Evolutionary conservation across 2,329 filamentous ascomycete species (phyloP).

Genomic region (Colletotrichum kahawae): DNA sequence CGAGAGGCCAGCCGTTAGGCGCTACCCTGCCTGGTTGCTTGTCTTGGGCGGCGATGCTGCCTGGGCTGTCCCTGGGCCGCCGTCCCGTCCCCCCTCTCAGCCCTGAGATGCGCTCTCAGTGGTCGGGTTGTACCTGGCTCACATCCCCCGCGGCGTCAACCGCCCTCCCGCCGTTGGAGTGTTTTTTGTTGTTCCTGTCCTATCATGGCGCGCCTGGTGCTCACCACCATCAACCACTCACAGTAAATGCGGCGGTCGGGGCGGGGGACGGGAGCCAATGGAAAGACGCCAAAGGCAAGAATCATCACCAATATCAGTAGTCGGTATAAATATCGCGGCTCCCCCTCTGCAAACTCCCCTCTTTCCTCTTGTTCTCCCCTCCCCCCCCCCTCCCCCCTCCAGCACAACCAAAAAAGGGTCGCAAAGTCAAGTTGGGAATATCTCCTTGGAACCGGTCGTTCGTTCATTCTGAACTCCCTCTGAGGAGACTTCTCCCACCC

Average conservation of each 20-base stretch:
- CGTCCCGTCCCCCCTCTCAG: background rate
- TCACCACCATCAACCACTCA: background rate
- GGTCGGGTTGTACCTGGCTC: background rate
- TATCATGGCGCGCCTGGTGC: constrained; percentile 4
- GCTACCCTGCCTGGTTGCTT: background rate
- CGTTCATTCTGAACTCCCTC: constrained; percentile 40
- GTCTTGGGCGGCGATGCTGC: constrained; percentile 20
- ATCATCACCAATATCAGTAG: constrained; percentile 17
- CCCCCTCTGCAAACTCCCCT: constrained; percentile 29
- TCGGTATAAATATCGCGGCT: constrained; percentile 36
- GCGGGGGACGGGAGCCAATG: constrained; percentile 19
- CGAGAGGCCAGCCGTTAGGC: background rate
- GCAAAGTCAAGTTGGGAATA: constrained; percentile 60
- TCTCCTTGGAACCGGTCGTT: constrained; percentile 51
- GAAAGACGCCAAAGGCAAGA: background rate
- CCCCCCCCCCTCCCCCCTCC: constrained; percentile 59
- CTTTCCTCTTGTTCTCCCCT: constrained; percentile 46
- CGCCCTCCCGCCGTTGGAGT: background rate
- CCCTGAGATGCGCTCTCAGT: background rate
- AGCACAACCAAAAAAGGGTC: constrained; percentile 58
- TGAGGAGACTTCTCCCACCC: constrained; percentile 53
- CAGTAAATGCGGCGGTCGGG: constrained; percentile 3
- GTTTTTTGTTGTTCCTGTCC: background rate
- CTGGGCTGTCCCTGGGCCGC: constrained; percentile 8
- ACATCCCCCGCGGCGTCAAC: background rate